Evolutionary conservation across 1,139 yeast species (phyloP).

Genomic region (Lodderomyces metapsilosis): DNA sequence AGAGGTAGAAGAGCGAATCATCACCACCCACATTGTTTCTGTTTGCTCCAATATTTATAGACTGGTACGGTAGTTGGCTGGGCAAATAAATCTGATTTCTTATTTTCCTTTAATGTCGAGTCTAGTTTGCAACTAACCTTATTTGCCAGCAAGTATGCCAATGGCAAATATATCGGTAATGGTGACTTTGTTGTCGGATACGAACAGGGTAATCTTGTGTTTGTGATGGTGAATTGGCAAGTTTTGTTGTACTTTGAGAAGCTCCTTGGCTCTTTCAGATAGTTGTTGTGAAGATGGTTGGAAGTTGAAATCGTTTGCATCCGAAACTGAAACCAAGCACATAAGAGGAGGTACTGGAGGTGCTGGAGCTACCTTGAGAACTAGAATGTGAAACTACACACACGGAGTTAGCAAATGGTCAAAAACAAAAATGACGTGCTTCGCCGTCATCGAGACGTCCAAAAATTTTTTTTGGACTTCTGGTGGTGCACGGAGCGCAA

Average conservation of each 20-base stretch:
- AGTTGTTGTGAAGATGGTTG: slow-evolving; percentile 19
- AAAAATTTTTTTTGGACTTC: too few relatives aligned
- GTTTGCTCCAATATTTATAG: slow-evolving; percentile 65
- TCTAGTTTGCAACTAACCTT: slow-evolving; percentile 57
- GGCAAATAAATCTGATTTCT: slow-evolving; percentile 71
- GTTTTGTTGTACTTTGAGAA: slow-evolving; percentile 52
- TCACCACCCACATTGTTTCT: slow-evolving; percentile 89
- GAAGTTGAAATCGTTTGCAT: slow-evolving; percentile 3
- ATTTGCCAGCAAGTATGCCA: slow-evolving; percentile 74
- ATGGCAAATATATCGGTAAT: slow-evolving; percentile 81
- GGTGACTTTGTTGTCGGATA: slow-evolving; percentile 61
- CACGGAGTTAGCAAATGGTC: too few relatives aligned
- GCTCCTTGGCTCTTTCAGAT: slow-evolving; percentile 40
- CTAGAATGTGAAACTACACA: too few relatives aligned
- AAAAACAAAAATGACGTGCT: too few relatives aligned
- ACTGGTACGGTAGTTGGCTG: slow-evolving; percentile 52
- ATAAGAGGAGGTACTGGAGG: too few relatives aligned
- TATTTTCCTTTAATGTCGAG: slow-evolving; percentile 60
- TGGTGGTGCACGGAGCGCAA: too few relatives aligned
- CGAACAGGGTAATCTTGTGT: slow-evolving; percentile 56
- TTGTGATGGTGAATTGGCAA: slow-evolving; percentile 79
- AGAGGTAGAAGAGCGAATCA: too few relatives aligned
- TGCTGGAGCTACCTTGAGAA: too few relatives aligned
- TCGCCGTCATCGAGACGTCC: too few relatives aligned
- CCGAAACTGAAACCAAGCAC: slow-evolving; percentile 6